Conservation (phyloP, 805 yeast species). For the Spathaspora arborariae region DNA sequence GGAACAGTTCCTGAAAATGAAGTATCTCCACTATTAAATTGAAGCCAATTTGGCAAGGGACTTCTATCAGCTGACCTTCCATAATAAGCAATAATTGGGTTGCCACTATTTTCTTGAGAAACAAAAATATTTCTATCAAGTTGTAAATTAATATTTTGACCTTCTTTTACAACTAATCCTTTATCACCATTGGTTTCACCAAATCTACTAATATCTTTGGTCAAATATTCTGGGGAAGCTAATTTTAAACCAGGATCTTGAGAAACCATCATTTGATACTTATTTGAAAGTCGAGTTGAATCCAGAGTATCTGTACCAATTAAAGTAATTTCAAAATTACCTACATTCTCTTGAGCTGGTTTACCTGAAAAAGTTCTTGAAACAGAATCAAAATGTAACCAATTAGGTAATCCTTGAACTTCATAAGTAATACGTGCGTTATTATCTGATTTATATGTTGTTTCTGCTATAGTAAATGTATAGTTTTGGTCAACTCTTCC, state of each 20-base stretch:
- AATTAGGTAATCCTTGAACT: conserved; percentile 60
- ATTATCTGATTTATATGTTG: conserved; percentile 53
- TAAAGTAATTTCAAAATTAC: conserved; percentile 43
- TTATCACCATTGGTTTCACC: conserved; percentile 76
- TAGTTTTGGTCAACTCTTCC: conserved; percentile 67
- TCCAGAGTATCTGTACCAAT: conserved; percentile 65
- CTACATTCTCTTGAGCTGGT: conserved; percentile 47
- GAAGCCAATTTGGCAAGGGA: conserved; percentile 88
- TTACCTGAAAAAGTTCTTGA: conserved; percentile 68
- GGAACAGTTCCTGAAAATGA: conserved; percentile 89
- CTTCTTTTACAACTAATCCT: conserved; percentile 73
- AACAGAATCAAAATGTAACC: conserved; percentile 70
- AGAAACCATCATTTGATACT: conserved; percentile 61
- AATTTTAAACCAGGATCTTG: conserved; percentile 51
- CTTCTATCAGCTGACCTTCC: conserved; percentile 81
- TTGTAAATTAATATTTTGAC: conserved; percentile 58
- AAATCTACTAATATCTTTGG: conserved; percentile 51
- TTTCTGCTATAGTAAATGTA: conserved; percentile 61
- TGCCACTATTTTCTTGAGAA: conserved; percentile 38
- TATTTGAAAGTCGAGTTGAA: conserved; percentile 35
- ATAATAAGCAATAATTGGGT: conserved; percentile 61
- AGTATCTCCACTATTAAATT: conserved; percentile 57
- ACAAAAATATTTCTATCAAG: conserved; percentile 62
- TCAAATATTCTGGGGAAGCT: conserved; percentile 38
- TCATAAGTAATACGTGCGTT: conserved; percentile 49